Evolutionary conservation across 225 moss, liverwort and hornwort species (phyloP), one percentile per base, ranked within the genome.

Genomic region (Anthoceros angustus): DNA sequence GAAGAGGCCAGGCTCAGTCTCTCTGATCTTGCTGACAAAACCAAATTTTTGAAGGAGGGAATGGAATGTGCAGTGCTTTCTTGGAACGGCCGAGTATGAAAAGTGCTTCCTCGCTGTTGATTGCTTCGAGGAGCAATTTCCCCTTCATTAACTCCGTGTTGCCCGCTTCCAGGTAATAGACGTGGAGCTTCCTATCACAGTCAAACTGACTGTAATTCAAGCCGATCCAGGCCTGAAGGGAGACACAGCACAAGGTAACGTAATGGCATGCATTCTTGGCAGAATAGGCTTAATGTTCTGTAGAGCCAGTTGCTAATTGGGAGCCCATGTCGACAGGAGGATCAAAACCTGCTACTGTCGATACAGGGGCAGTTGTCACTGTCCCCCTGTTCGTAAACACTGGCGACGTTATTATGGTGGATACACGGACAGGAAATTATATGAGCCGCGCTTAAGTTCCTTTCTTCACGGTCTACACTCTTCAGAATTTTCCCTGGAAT

Each of bases 211-310:
- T 80, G 85, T 92, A 21, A 66, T 42, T 12, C 80, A 98, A 74
- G 79, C 92, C 72, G 88, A 88, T 74, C 98, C 92, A 71, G 92
- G 92, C 63, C 67, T 89, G 4, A 98, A 98, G 73, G 98, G 98
- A 63, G 89, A 98, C 72, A 92, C 98, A 43, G 92, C 98, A 65
- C 86, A 88, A 86, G 98, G 98, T 89, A 72, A 26, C 40, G 64
- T 66, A 63, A 16, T 42, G 63, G 43, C 41, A 63, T 9, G 10
- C 62, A 24, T 39, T 26, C 32, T 64, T 15, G 10, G 40, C 15
- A 0, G 0, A 6, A 11, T 26, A 40, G 21, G 45, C 15, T n/a
- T 12, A 10, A 55, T 8, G 8, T 32, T 16, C 39, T 14, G 15
- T 23, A 63, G 14, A 25, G 12, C 14, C 12, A 39, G 14, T 39